A percentile compares a stretch with the other conserved stretches of the same genome.
These are phyloP conservation scores for Tetratostichococcus sp. DNA, from an alignment of 139 green algal genomes.

Conservation along the genomic window DNA sequence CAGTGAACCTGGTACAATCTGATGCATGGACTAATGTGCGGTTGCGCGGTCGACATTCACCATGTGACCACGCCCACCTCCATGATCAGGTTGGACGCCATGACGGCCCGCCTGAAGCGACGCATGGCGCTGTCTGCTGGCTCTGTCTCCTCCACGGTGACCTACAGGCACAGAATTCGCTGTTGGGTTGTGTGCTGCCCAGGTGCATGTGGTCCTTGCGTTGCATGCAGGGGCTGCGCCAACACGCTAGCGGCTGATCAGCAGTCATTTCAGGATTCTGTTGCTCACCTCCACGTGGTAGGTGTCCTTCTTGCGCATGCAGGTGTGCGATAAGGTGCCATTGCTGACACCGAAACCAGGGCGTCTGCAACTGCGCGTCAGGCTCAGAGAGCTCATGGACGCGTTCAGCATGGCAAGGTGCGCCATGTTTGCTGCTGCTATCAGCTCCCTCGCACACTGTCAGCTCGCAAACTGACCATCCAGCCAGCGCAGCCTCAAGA, in stretches of 20 bases:
- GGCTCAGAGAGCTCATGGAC: neutral
- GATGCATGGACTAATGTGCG: too few species aligned
- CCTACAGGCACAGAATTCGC: conserved; percentile 14
- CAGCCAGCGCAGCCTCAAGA: too few species aligned
- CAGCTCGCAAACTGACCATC: neutral
- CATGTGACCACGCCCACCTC: too few species aligned
- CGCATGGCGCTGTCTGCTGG: conserved; percentile 23
- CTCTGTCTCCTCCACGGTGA: conserved; percentile 33
- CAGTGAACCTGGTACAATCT: too few species aligned
- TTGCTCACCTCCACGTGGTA: neutral
- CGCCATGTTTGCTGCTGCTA: neutral
- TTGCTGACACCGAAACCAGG: neutral
- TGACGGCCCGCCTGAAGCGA: conserved; percentile 11
- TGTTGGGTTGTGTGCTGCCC: too few species aligned
- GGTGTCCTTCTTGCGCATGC: neutral
- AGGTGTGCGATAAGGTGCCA: conserved; percentile 2
- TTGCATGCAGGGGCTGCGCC: too few species aligned
- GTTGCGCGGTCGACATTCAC: too few species aligned
- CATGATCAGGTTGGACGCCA: neutral
- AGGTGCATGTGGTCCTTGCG: too few species aligned
- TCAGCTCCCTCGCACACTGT: neutral
- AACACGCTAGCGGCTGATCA: too few species aligned
- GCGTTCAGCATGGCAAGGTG: neutral
- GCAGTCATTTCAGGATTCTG: too few species aligned
- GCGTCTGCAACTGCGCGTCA: neutral